A percentile compares a stretch with the other conserved stretches of the same genome.
phyloP scores from a whole-genome alignment of 495 filamentous ascomycete genomes.

The Penicillium atrosanguineum region DNA sequence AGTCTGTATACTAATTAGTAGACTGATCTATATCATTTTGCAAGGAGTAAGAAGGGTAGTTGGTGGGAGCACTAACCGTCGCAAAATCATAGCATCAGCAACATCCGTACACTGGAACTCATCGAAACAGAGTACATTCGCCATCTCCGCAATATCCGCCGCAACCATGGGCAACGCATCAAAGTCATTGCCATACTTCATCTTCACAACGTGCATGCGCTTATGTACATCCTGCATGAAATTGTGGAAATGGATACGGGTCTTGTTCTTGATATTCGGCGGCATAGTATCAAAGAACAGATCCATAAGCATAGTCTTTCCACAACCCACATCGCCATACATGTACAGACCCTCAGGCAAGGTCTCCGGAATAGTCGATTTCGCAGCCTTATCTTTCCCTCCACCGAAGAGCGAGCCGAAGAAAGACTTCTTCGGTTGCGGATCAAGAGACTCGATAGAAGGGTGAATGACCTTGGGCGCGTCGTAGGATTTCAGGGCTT shows the following conservation, averaged over 20 bases:
- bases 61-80: constrained; percentile 48
- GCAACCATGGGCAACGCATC: constrained; percentile 92
- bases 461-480: constrained; percentile 74
- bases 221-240: constrained; percentile 99
- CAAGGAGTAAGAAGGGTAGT: background rate
- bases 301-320: constrained; percentile 99
- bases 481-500: constrained; percentile 72
- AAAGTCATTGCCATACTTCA: constrained; percentile 82
- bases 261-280: constrained; percentile 74
- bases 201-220: constrained; percentile 84
- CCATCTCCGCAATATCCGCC: constrained; percentile 82
- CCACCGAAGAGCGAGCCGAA: constrained; percentile 69
- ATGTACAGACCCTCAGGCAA: constrained; percentile 90
- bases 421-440: constrained; percentile 59
- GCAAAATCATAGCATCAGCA: constrained; percentile 96
- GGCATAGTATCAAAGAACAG: constrained; percentile 96
- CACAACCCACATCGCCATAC: constrained; percentile 95
- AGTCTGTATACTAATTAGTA: constrained; percentile 48
- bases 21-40: background rate
- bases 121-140: constrained; percentile 91
- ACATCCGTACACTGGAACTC: constrained; percentile 99
- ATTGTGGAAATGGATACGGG: constrained; percentile 97
- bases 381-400: constrained; percentile 23
- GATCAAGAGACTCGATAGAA: constrained; percentile 42
- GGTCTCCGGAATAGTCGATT: constrained; percentile 58